Conservation (phyloP, 148 eudicot species). For the Persicaria tinctoria region DNA sequence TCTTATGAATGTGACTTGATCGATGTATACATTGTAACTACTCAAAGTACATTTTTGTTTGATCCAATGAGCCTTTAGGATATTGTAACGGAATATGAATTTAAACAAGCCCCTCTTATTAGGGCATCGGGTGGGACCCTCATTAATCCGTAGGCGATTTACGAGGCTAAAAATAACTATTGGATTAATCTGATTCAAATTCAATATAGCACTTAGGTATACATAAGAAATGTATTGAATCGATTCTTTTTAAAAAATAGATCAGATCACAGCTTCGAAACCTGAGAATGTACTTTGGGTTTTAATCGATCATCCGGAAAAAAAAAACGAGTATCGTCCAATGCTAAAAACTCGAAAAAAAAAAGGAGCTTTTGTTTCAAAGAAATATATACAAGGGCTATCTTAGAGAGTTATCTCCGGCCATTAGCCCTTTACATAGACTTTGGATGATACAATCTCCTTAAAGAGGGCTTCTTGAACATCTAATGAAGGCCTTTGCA, state of each 20-base stretch:
- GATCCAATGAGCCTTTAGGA: neutral
- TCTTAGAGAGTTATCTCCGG: neutral
- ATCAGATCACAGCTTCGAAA: neutral
- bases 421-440: neutral
- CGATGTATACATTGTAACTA: neutral
- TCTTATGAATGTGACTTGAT: neutral
- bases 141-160: too few relatives aligned
- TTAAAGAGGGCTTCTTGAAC: conserved; percentile 45
- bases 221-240: too few relatives aligned
- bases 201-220: too few relatives aligned
- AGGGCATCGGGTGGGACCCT: too few relatives aligned
- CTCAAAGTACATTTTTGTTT: conserved; percentile 1
- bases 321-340: conserved; percentile 1
- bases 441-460: neutral
- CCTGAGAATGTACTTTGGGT: too few relatives aligned
- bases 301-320: too few relatives aligned
- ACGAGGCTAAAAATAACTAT: too few relatives aligned
- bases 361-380: neutral
- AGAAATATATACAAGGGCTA: conserved; percentile 4
- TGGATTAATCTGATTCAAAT: too few relatives aligned
- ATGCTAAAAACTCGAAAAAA: neutral
- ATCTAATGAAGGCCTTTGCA: conserved; percentile 57
- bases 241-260: too few relatives aligned
- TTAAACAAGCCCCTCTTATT: too few relatives aligned
- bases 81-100: too few relatives aligned